These are phyloP conservation scores for Imleria badia DNA, from an alignment of 768 basidiomycete species.

Conservation along the genomic window DNA sequence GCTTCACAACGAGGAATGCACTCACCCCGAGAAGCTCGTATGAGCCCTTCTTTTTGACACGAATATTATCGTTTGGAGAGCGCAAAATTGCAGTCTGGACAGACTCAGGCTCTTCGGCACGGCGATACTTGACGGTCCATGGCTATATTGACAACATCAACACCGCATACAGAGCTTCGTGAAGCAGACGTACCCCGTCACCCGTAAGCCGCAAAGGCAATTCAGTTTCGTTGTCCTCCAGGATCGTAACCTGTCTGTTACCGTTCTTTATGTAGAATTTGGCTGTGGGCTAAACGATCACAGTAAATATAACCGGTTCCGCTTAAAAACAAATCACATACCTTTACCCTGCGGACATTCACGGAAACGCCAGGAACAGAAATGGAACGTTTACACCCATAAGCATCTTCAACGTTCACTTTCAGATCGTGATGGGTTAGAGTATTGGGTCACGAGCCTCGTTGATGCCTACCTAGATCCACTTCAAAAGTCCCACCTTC, in stretches of 20 bases:
- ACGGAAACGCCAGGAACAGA: slow-evolving; percentile 78
- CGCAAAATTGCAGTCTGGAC: slow-evolving; percentile 43
- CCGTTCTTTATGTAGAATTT: slow-evolving; percentile 75
- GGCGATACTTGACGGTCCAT: slow-evolving; percentile 81
- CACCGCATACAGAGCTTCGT: neutral
- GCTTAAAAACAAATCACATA: slow-evolving; percentile 32
- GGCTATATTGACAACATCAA: slow-evolving; percentile 51
- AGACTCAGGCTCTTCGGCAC: slow-evolving; percentile 42
- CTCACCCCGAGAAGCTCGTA: slow-evolving; percentile 74
- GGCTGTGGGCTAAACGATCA: slow-evolving; percentile 65
- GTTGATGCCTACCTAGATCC: slow-evolving; percentile 55
- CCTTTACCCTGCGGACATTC: slow-evolving; percentile 80
- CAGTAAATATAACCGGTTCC: neutral
- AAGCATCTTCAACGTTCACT: slow-evolving; percentile 86
- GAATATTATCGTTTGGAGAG: slow-evolving; percentile 70
- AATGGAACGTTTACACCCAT: slow-evolving; percentile 78
- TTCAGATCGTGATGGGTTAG: slow-evolving; percentile 10
- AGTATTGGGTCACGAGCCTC: neutral
- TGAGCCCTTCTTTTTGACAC: slow-evolving; percentile 69
- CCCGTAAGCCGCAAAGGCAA: slow-evolving; percentile 89
- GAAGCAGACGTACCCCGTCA: slow-evolving; percentile 64
- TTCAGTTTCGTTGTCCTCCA: slow-evolving; percentile 69
- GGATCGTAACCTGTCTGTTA: slow-evolving; percentile 57
- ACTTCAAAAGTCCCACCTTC: slow-evolving; percentile 80
- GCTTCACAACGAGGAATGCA: slow-evolving; percentile 2